Percentiles rank a stretch among this genome's conserved stretches.
These are phyloP conservation scores for Leucosporidium scottii DNA, from an alignment of 768 basidiomycete species.

Conservation along the genomic window DNA sequence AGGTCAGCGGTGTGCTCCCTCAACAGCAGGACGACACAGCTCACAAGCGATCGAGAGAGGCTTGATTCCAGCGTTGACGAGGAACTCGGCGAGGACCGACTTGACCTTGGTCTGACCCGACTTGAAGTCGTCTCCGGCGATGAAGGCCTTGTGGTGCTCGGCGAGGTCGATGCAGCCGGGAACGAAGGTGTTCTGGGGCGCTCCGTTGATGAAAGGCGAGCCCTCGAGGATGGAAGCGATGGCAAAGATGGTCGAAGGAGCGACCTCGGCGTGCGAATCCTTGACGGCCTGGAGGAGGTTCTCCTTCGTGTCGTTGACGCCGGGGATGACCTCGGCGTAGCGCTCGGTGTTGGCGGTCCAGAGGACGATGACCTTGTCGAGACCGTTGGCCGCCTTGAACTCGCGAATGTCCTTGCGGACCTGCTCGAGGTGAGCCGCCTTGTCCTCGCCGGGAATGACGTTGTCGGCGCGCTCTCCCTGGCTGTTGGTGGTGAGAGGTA, in stretches of 20 bases:
- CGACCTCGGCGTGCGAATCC: slow-evolving; percentile 81
- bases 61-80: slow-evolving; percentile 97
- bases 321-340: slow-evolving; percentile 87
- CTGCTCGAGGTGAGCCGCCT: slow-evolving; percentile 83
- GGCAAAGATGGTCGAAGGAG: slow-evolving; percentile 91
- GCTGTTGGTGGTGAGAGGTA: slow-evolving; percentile 92
- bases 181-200: slow-evolving; percentile 98
- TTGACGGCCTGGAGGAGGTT: slow-evolving; percentile 76
- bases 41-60: slow-evolving; percentile 79
- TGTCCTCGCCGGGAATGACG: slow-evolving; percentile 73
- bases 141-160: slow-evolving; percentile 80
- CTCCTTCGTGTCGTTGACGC: slow-evolving; percentile 89
- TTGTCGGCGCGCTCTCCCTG: slow-evolving; percentile 95
- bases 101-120: slow-evolving; percentile 90
- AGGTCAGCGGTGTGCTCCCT: too few relatives aligned
- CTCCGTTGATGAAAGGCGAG: slow-evolving; percentile 86
- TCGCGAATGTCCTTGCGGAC: slow-evolving; percentile 87
- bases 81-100: slow-evolving; percentile 92
- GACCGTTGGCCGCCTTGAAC: slow-evolving; percentile 73
- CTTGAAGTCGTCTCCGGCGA: slow-evolving; percentile 96
- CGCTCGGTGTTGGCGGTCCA: slow-evolving; percentile 99
- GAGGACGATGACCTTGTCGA: slow-evolving; percentile 87
- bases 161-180: slow-evolving; percentile 90
- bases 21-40: too few relatives aligned
- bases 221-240: slow-evolving; percentile 92